Base-by-base conservation (phyloP, 1,284 basidiomycete species). In the Puccinia novopanici region DNA sequence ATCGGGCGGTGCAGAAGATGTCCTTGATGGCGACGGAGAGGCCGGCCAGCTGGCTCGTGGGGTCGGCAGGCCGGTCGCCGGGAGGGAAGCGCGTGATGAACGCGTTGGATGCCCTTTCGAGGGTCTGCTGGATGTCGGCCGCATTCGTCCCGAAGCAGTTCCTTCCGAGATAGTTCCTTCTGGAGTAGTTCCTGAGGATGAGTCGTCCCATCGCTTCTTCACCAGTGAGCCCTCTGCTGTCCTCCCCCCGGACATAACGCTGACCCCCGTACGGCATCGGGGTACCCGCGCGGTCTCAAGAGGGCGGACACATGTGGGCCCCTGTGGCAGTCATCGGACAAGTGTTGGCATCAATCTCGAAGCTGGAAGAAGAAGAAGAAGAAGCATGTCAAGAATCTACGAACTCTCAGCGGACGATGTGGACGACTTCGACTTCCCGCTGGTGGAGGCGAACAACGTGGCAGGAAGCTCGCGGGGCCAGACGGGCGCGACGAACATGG, bases 351-450 rank as follows among this genome's bases (percentile, higher is more conserved):
- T n/a, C n/a, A n/a, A n/a, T n/a, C n/a, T n/a, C n/a, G n/a, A n/a
- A n/a, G n/a, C n/a, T n/a, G n/a, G n/a, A n/a, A n/a, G n/a, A 45
- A 45, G 45, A 52, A 63, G 34, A 12, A 30, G n/a, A n/a, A n/a
- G n/a, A n/a, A n/a, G n/a, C n/a, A 73, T 73, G 70, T 73, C 70
- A n/a, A 27, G 70, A 52, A 54, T 55, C 22, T 57, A 73, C 48
- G 52, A 73, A 54, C 22, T 73, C 3, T 55, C 70, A 12, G 70
- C 75, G 5, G 75, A 77, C 30, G 63, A 77, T 77, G 63, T 77
- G 30, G 75, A 77, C 34, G 63, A 77, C 22, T 77, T 77, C 50
- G 75, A 77, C 63, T 77, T 77, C 19, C 75, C 75, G 22, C 63
- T 77, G 17, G 75, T 40, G 30, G 45, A 9, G 24, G 10, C 37